phyloP scores from a whole-genome alignment of 2,329 filamentous ascomycete genomes.

The Aureobasidium namibiae region DNA sequence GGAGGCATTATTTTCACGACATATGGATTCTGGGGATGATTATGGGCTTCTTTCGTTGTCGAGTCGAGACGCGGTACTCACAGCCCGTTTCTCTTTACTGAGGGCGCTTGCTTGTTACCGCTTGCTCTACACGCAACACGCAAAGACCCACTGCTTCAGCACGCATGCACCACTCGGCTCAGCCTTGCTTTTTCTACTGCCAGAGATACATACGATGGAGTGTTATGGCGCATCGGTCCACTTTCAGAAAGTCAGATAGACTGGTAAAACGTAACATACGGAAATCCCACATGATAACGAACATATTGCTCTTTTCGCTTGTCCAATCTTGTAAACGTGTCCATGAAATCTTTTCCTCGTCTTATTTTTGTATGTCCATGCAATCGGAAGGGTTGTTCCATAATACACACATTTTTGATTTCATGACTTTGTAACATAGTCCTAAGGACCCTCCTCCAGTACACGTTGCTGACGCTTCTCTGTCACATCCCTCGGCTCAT shows the following conservation, averaged over 20 bases:
- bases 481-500: background rate
- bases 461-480: too few relatives aligned
- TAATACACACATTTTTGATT: background rate
- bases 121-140: background rate
- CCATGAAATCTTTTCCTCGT: background rate
- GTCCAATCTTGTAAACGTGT: background rate
- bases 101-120: background rate
- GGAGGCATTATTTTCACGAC: slow-evolving; percentile 6
- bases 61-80: background rate
- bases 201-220: slow-evolving; percentile 9
- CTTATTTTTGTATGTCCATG: too few relatives aligned
- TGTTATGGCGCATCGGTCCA: slow-evolving; percentile 7
- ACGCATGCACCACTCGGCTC: slow-evolving; percentile 2
- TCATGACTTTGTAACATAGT: background rate
- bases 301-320: background rate
- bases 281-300: slow-evolving; percentile 10
- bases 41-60: background rate
- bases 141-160: background rate
- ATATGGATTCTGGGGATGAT: background rate
- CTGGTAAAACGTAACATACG: slow-evolving; percentile 10
- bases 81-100: background rate
- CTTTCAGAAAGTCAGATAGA: slow-evolving; percentile 10
- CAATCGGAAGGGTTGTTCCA: background rate
- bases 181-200: slow-evolving; percentile 11
- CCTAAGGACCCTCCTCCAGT: too few relatives aligned